phyloP scores from a whole-genome alignment of 306 rosid genomes.

The Oemleria cerasiformis region DNA sequence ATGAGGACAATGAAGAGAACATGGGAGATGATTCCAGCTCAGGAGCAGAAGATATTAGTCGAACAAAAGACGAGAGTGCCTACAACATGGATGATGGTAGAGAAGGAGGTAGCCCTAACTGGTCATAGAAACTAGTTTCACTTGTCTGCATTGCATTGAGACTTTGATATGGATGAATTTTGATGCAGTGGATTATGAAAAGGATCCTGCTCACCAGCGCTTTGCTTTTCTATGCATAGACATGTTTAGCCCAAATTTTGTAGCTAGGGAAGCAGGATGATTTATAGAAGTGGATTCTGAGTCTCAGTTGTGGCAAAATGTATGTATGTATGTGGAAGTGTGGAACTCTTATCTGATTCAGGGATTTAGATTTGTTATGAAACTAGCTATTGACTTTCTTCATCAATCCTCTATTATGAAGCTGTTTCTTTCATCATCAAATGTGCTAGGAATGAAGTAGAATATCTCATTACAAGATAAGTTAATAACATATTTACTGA shows the following conservation, averaged over 20 bases:
- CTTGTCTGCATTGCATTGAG: background rate
- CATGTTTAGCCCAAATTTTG: constrained; percentile 31
- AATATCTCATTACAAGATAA: too few species aligned
- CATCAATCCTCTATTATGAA: background rate
- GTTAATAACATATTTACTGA: too few species aligned
- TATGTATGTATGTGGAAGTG: background rate
- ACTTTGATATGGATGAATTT: background rate
- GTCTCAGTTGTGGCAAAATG: background rate
- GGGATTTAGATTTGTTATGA: background rate
- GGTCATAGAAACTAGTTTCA: constrained; percentile 12
- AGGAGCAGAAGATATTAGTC: constrained; percentile 29
- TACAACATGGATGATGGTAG: constrained; percentile 10
- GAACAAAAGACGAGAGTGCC: constrained; percentile 14
- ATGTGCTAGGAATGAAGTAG: too few species aligned
- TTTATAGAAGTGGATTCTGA: background rate
- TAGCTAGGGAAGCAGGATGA: constrained; percentile 26
- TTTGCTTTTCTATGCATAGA: constrained; percentile 9
- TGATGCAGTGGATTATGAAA: constrained; percentile 4
- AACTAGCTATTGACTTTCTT: background rate
- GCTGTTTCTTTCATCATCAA: too few species aligned
- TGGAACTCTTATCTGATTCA: background rate
- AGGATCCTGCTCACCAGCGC: constrained; percentile 25
- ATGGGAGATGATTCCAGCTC: constrained; percentile 39
- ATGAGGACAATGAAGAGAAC: constrained; percentile 36
- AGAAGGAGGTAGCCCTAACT: constrained; percentile 21